phyloP scores from a whole-genome alignment of 805 yeast species.

The Grigorovia transvaalensis region DNA sequence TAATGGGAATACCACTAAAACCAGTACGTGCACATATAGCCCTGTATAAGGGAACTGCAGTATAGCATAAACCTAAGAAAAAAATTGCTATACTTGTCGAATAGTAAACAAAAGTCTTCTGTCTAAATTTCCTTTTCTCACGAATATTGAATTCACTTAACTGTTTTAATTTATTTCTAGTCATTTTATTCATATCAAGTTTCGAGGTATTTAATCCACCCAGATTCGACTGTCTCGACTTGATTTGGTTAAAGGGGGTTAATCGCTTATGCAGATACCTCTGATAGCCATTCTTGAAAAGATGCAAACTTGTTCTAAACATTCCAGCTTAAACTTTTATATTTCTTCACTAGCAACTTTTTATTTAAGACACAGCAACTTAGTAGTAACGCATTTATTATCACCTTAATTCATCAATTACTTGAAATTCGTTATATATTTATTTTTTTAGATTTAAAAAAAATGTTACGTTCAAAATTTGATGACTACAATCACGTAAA shows the following conservation, averaged over 20 bases:
- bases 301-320: background rate
- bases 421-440: too few species aligned
- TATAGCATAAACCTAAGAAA: constrained; percentile 71
- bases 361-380: too few species aligned
- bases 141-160: constrained; percentile 14
- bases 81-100: constrained; percentile 56
- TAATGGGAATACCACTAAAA: constrained; percentile 90
- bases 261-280: background rate
- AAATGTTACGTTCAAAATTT: too few species aligned
- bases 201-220: background rate
- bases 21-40: constrained; percentile 92
- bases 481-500: too few species aligned
- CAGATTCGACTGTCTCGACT: background rate
- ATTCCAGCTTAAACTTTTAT: background rate
- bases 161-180: constrained; percentile 18
- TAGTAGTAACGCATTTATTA: too few species aligned
- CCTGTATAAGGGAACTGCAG: constrained; percentile 87
- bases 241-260: background rate
- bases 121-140: constrained; percentile 27
- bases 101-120: constrained; percentile 53
- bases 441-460: too few species aligned
- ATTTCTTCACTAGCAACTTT: too few species aligned
- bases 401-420: too few species aligned
- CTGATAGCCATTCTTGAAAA: background rate
- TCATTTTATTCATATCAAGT: constrained; percentile 17